Evolutionary conservation across 2,329 filamentous ascomycete genomes (phyloP).

Genomic region (Parascedosporium putredinis): DNA sequence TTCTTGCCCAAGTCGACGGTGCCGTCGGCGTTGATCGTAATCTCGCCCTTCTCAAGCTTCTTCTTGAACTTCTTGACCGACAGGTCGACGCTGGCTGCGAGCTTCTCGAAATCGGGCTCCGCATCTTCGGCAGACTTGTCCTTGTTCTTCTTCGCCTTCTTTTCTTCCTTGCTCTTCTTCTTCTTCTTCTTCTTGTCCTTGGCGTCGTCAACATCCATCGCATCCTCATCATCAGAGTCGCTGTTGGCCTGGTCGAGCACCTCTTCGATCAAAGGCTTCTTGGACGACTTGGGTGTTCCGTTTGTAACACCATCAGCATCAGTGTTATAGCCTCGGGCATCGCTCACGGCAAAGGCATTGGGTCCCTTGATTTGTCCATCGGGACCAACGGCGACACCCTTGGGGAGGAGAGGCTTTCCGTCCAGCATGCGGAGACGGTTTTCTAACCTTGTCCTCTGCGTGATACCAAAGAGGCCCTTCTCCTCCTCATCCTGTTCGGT

Average conservation of each 20-base stretch:
- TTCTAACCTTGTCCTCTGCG: slow-evolving; percentile 63
- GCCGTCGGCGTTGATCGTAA: slow-evolving; percentile 54
- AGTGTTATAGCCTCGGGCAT: slow-evolving; percentile 86
- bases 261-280: slow-evolving; percentile 37
- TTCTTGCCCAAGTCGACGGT: slow-evolving; percentile 60
- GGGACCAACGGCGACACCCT: slow-evolving; percentile 64
- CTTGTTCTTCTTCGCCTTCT: slow-evolving; percentile 26
- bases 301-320: slow-evolving; percentile 74
- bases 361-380: slow-evolving; percentile 54
- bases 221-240: slow-evolving; percentile 21
- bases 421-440: slow-evolving; percentile 68
- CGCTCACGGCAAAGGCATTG: slow-evolving; percentile 84
- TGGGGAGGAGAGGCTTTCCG: slow-evolving; percentile 76
- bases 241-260: slow-evolving; percentile 16
- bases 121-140: slow-evolving; percentile 33
- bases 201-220: slow-evolving; percentile 25
- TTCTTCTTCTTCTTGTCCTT: slow-evolving; percentile 26
- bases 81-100: slow-evolving; percentile 57
- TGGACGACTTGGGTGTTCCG: slow-evolving; percentile 18
- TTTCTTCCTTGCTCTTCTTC: slow-evolving; percentile 32
- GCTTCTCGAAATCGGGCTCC: slow-evolving; percentile 45
- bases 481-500: slow-evolving; percentile 79
- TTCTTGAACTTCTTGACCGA: slow-evolving; percentile 68
- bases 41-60: slow-evolving; percentile 67
- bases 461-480: slow-evolving; percentile 68